Base-by-base conservation (phyloP, 1,284 basidiomycete species). In the Xerocomus minutiporus region DNA sequence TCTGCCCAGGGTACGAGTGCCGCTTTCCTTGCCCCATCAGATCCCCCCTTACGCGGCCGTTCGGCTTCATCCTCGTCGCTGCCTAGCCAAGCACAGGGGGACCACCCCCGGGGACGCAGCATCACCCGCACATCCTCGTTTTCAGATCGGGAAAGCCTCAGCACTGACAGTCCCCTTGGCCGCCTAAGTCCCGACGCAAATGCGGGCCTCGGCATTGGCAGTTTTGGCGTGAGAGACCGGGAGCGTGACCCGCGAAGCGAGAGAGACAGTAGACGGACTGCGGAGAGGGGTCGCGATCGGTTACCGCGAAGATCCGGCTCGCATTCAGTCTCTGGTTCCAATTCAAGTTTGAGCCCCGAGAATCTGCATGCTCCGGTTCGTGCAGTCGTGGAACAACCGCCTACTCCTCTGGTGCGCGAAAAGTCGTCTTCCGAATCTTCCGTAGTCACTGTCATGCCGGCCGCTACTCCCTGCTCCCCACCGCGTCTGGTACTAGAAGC, bases 141-240 rank as follows among this genome's bases (percentile, higher is more conserved):
- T 41, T 73, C 71, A 48, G 79, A 80, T 56, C 71, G 75, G 34
- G 77, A 77, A 43, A 72, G 73, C 12, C 71, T 72, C 44, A 62
- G 64, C 12, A 65, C 73, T 26, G 64, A 63, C 28, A 79, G 78
- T 46, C 78, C 83, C 4, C 61, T 83, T 34, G 83, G 82, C 8
- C 83, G 81, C 56, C 66, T 83, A 46, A 83, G 81, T 20, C 84
- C 84, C 5, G 82, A 84, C 4, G 78, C 71, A 51, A 62, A 64
- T 26, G 57, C 73, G 8, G 75, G 60, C n/a, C 58, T 74, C 36
- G 71, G 61, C 49, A 70, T 70, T 25, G 71, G 65, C 38, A 70
- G 59, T 11, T 52, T 69, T 15, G 62, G 68, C 58, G 69, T 59
- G 40, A 59, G 55, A 53, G 70, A 58, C 59, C 68, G 56, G 23